Evolutionary conservation across 208 protist genomes (phyloP).

Genomic region (Acanthamoeba triangularis): DNA sequence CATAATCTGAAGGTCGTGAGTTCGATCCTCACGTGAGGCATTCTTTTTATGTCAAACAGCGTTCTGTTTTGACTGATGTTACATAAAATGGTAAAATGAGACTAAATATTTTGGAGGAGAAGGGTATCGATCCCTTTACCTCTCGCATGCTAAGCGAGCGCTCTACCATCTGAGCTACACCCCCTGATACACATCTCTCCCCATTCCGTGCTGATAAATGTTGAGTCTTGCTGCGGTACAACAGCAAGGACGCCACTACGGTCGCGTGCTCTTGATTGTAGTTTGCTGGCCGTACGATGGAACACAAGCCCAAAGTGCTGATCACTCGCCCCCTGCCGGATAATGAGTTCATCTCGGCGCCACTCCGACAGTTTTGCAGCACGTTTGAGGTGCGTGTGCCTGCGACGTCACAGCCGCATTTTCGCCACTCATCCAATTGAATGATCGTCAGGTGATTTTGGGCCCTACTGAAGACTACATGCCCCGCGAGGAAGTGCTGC

Average conservation of each 20-base stretch:
- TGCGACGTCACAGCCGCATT: too few relatives aligned
- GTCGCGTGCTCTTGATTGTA: too few relatives aligned
- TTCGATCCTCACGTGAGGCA: slow-evolving; percentile 80
- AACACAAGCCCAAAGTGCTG: neutral
- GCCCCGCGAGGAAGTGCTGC: neutral
- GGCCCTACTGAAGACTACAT: neutral
- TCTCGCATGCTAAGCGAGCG: neutral
- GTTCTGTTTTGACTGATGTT: too few relatives aligned
- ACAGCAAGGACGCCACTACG: too few relatives aligned
- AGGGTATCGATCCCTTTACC: neutral
- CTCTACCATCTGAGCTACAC: neutral
- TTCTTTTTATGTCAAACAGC: too few relatives aligned
- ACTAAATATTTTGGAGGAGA: neutral
- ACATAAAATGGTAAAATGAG: too few relatives aligned
- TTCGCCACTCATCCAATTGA: too few relatives aligned
- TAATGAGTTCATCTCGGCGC: neutral
- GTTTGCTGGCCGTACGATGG: neutral
- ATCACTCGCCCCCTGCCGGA: neutral
- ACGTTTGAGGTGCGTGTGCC: slow-evolving; percentile 9
- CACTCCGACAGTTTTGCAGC: neutral
- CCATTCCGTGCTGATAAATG: too few relatives aligned
- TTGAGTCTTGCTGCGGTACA: too few relatives aligned
- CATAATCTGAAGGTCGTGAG: slow-evolving; percentile 82
- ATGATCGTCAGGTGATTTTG: neutral
- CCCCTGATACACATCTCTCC: too few relatives aligned